These are phyloP conservation scores for Penicillium digitatum DNA, from an alignment of 2,329 filamentous ascomycete genomes.

Conservation along the genomic window DNA sequence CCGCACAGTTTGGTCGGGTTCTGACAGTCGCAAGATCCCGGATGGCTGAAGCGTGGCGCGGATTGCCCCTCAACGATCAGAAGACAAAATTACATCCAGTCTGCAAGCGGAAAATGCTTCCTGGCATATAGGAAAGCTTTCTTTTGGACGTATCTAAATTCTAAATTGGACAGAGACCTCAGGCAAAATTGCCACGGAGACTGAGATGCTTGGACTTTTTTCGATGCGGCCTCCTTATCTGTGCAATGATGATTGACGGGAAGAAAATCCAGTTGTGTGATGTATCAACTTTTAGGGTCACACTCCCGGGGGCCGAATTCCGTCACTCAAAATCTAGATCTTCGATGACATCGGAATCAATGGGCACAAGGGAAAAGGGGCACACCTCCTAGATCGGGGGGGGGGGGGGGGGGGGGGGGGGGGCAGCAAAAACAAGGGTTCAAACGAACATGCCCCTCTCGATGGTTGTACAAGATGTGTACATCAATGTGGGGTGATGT, in stretches of 20 bases:
- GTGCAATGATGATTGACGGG: background rate
- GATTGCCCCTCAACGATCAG: background rate
- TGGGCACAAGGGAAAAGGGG: background rate
- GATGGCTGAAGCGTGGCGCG: slow-evolving; percentile 7
- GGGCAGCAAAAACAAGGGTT: background rate
- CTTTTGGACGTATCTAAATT: background rate
- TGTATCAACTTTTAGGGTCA: slow-evolving; percentile 2
- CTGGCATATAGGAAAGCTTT: background rate
- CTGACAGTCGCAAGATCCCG: slow-evolving; percentile 14
- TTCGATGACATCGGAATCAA: background rate
- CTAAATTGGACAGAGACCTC: background rate
- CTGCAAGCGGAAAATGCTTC: slow-evolving; percentile 2
- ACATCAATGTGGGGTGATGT: slow-evolving; percentile 2
- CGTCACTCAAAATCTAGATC: background rate
- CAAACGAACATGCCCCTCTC: background rate
- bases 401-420: background rate
- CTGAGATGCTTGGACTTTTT: background rate
- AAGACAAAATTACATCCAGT: background rate
- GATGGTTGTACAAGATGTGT: background rate
- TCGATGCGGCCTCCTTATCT: background rate
- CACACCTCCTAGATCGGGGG: background rate
- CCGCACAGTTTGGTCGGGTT: slow-evolving; percentile 28
- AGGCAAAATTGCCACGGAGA: background rate
- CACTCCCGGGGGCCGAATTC: background rate
- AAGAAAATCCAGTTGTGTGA: slow-evolving; percentile 4